phyloP scores from a whole-genome alignment of 2,329 filamentous ascomycete genomes.

The Paecilomyces dactylethromorphus region DNA sequence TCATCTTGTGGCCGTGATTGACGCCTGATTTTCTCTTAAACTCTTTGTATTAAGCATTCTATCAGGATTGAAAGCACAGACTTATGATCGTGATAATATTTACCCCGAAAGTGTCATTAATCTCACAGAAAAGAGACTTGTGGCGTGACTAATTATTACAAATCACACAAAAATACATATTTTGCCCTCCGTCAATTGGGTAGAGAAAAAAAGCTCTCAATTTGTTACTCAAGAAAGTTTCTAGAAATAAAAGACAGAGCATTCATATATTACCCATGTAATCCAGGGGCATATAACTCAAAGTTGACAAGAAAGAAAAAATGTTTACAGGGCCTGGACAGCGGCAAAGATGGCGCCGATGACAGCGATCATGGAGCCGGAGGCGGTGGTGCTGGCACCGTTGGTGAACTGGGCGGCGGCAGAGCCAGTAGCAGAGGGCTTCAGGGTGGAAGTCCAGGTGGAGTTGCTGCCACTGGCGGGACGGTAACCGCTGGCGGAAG shows the following conservation, averaged over 20 bases:
- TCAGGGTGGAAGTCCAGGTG: not conserved
- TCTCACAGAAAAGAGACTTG: no score
- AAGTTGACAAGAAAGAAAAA: not conserved
- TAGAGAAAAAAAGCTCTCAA: not conserved
- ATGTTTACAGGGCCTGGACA: not conserved
- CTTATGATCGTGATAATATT: no score
- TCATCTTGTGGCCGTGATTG: not conserved
- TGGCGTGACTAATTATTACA: no score
- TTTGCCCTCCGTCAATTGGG: not conserved
- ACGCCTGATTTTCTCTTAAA: no score
- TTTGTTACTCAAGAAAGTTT: not conserved
- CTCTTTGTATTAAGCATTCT: no score
- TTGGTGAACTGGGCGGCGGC: slow-evolving; percentile 6
- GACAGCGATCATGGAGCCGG: not conserved
- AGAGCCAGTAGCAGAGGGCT: slow-evolving; percentile 9
- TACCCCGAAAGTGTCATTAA: no score
- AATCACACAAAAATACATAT: no score
- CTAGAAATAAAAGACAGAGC: not conserved
- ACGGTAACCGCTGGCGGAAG: slow-evolving; percentile 4
- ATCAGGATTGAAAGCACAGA: no score
- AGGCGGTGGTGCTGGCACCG: not conserved
- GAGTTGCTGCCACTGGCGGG: slow-evolving; percentile 4
- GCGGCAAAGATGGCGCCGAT: not conserved
- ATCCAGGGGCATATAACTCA: not conserved
- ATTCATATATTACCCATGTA: not conserved